These are phyloP conservation scores for Royoungia palumana DNA, from an alignment of 768 basidiomycete genomes.

Conservation along the genomic window DNA sequence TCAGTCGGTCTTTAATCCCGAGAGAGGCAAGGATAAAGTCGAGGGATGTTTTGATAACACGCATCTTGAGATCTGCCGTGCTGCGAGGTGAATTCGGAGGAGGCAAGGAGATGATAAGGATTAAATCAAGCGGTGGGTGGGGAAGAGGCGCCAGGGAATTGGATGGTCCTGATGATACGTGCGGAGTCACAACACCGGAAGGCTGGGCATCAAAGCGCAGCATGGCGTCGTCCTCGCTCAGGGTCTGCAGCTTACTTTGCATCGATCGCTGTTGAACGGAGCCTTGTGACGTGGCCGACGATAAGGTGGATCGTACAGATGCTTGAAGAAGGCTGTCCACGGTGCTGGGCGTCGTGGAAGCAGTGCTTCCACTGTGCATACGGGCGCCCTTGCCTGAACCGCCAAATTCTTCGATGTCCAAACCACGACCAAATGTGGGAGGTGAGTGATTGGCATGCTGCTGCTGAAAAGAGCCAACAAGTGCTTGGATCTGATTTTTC, in stretches of 20 bases:
- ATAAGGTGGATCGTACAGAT: constrained; percentile 64
- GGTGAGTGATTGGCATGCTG: constrained; percentile 41
- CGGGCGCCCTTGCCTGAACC: constrained; percentile 72
- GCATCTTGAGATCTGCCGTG: constrained; percentile 81
- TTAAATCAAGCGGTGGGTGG: constrained; percentile 88
- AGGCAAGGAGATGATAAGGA: constrained; percentile 87
- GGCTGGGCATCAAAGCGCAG: constrained; percentile 49
- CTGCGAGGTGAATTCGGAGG: constrained; percentile 66
- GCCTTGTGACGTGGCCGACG: constrained; percentile 71
- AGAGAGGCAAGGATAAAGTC: constrained; percentile 82
- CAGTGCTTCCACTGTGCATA: constrained; percentile 75
- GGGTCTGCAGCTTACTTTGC: constrained; percentile 52
- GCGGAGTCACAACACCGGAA: constrained; percentile 61
- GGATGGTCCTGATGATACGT: constrained; percentile 69
- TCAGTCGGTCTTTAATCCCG: constrained; percentile 75
- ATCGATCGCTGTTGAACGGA: constrained; percentile 40
- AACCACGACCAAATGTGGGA: constrained; percentile 35
- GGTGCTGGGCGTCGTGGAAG: constrained; percentile 55
- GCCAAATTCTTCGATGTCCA: constrained; percentile 75
- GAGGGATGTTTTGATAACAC: constrained; percentile 84
- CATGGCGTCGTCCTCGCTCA: constrained; percentile 71
- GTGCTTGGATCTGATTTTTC: constrained; percentile 76
- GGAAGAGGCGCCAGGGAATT: constrained; percentile 78
- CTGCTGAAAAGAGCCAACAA: constrained; percentile 69
- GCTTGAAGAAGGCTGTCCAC: constrained; percentile 63